phyloP scores from a whole-genome alignment of 176 grass and related monocot species.

The Carex myosuroides region DNA sequence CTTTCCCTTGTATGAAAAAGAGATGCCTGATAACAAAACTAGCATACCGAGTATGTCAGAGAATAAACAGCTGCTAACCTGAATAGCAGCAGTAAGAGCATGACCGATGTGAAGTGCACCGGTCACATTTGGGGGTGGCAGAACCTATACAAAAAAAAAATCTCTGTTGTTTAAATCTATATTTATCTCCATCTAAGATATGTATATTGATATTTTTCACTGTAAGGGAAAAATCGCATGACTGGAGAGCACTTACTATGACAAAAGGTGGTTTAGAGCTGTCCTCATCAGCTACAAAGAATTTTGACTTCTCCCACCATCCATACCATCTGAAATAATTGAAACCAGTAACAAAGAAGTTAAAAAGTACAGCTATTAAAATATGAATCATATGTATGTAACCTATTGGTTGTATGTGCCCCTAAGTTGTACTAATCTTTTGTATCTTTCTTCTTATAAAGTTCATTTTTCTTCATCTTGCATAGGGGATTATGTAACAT shows the following conservation, averaged over 20 bases:
- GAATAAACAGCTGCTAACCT: conserved; percentile 32
- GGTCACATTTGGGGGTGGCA: conserved; percentile 85
- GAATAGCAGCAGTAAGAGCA: conserved; percentile 66
- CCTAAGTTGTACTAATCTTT: not conserved
- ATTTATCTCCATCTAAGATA: not conserved
- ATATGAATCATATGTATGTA: conserved; percentile 4
- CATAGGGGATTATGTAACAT: not conserved
- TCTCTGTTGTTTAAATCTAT: not conserved
- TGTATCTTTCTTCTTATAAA: not conserved
- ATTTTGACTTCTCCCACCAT: conserved; percentile 70
- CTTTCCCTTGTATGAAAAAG: not conserved
- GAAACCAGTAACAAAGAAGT: not conserved
- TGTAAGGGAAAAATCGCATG: not conserved
- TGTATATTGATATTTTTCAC: not conserved
- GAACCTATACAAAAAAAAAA: conserved; percentile 28
- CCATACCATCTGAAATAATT: conserved; percentile 55
- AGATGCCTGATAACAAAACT: not conserved
- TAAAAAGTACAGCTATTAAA: not conserved
- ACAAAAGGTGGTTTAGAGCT: conserved; percentile 74
- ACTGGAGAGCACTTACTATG: conserved; percentile 40
- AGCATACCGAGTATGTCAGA: not conserved
- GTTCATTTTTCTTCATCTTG: not conserved
- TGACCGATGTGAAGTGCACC: conserved; percentile 82
- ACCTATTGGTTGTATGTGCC: not conserved
- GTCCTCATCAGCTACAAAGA: conserved; percentile 52